These are phyloP conservation scores for Venturia effusa DNA, from an alignment of 2,329 filamentous ascomycete species.

Conservation along the genomic window DNA sequence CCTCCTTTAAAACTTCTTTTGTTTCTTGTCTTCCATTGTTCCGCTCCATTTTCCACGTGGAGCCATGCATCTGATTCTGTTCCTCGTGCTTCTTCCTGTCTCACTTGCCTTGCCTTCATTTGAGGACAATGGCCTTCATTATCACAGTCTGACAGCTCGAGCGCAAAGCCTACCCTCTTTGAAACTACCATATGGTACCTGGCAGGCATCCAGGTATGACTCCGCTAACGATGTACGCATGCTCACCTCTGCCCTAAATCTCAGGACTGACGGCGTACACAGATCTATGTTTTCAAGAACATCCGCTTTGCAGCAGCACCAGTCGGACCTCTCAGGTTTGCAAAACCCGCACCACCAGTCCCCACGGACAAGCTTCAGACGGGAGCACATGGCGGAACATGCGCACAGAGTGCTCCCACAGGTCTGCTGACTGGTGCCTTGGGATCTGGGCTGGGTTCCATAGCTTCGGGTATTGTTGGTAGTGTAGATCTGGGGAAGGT, in stretches of 20 bases:
- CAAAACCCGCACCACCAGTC: conserved; percentile 13
- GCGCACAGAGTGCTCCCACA: not conserved
- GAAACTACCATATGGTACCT: conserved; percentile 10
- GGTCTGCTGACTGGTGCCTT: not conserved
- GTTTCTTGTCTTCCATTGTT: not conserved
- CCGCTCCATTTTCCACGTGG: not conserved
- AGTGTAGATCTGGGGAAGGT: not conserved
- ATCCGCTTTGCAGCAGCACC: conserved; percentile 25
- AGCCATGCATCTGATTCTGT: not conserved
- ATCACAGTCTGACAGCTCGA: not conserved
- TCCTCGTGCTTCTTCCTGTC: not conserved
- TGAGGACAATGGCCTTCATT: not conserved
- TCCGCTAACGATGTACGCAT: conserved; percentile 9
- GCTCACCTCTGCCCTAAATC: not conserved
- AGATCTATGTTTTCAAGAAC: conserved; percentile 16
- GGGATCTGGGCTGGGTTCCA: not conserved
- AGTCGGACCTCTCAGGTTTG: conserved; percentile 20
- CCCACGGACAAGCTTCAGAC: conserved; percentile 2
- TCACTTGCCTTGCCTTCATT: not conserved
- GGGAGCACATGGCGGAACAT: not conserved
- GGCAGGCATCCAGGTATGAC: conserved; percentile 8
- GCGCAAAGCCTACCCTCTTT: conserved; percentile 7
- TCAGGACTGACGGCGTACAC: no score
- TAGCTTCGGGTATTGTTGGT: not conserved
- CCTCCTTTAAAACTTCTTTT: not conserved